Evolutionary conservation across 2,329 filamentous ascomycete genomes (phyloP), one percentile per base, ranked within the genome.

Genomic region (Nemania serpens): DNA sequence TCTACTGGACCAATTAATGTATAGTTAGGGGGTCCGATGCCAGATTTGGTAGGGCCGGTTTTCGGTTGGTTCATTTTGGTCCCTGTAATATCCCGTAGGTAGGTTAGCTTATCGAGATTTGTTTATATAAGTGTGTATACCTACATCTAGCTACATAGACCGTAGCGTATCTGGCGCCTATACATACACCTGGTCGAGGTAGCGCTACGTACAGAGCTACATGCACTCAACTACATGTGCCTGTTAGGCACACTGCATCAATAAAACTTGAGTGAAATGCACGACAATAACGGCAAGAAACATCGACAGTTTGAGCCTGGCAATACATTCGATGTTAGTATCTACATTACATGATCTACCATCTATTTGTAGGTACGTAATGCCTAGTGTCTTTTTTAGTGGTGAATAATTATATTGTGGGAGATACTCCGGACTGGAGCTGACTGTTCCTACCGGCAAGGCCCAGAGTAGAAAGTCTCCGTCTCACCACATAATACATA

Each of bases 361-460:
- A n/a, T n/a, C n/a, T n/a, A n/a, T n/a, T n/a, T n/a, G n/a, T n/a
- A n/a, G n/a, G n/a, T n/a, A n/a, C n/a, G n/a, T n/a, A n/a, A n/a
- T n/a, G n/a, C n/a, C n/a, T n/a, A n/a, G n/a, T n/a, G n/a, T n/a
- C n/a, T n/a, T 29, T 29, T 4, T 29, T 29, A 29, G 25, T 29
- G 3, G 25, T 29, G 25, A 29, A 29, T 7, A 29, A 29, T 29
- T 39, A 29, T 29, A 7, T 39, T 12, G 51, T 33, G 42, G 34
- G 15, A 47, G 29, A 20, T 36, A 39, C 42, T 22, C 18, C 48
- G 55, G 57, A 63, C 54, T 34, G 29, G 36, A 45, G 58, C 61
- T 63, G 58, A 63, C 61, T 61, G 61, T 63, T 54, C 59, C 55
- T 62, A 37, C 55, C 62, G 59, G 61, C 43, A 13, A 51, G 39